phyloP scores from a whole-genome alignment of 1,284 basidiomycete species.

The Marasmius sp. region DNA sequence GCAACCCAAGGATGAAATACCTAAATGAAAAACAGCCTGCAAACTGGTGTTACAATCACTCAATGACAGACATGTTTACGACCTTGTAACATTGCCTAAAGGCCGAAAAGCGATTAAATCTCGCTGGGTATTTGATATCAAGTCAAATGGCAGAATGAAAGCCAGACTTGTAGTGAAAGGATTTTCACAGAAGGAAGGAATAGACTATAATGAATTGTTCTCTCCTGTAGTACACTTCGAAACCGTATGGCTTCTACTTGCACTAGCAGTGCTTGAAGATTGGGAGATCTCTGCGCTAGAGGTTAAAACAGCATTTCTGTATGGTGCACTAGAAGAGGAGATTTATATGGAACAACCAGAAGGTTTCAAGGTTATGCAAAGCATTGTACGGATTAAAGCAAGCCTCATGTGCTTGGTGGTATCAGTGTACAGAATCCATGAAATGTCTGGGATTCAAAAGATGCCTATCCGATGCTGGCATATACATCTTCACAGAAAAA shows the following conservation, averaged over 20 bases:
- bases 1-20: neutral
- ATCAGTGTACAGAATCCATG: conserved; percentile 22
- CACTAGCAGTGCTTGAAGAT: conserved; percentile 26
- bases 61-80: neutral
- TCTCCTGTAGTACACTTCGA: neutral
- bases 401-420: conserved; percentile 29
- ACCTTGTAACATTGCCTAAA: neutral
- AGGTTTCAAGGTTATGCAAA: conserved; percentile 22
- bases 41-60: neutral
- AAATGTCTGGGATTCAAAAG: conserved; percentile 19
- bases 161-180: neutral
- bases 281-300: conserved; percentile 35
- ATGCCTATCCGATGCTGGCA: conserved; percentile 19
- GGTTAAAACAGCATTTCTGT: conserved; percentile 35
- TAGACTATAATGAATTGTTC: neutral
- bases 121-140: neutral
- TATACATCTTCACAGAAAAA: conserved; percentile 19
- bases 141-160: neutral
- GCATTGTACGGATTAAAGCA: conserved; percentile 35
- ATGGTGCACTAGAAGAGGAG: conserved; percentile 34
- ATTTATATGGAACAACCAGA: conserved; percentile 36
- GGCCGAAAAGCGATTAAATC: neutral
- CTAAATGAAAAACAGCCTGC: neutral
- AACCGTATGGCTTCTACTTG: conserved; percentile 20
- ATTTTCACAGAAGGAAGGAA: neutral